phyloP scores from a whole-genome alignment of 169 alveolate species.

The Cyclospora cayetanensis region DNA sequence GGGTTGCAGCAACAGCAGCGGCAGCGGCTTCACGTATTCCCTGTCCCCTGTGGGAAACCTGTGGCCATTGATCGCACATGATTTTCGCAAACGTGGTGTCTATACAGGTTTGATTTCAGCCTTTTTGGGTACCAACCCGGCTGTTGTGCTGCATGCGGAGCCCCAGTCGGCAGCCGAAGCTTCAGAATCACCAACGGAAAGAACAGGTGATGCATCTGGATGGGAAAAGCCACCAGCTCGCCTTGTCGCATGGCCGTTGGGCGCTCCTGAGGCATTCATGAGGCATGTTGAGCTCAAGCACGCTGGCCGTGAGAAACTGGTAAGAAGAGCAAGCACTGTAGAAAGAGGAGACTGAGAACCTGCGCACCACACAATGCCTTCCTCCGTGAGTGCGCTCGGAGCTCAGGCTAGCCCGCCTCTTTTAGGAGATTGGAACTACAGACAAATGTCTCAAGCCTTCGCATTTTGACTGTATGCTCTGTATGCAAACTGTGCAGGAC shows the following conservation, averaged over 20 bases:
- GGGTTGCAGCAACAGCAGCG: too few species aligned
- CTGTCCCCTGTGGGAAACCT: too few species aligned
- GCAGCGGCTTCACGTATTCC: too few species aligned
- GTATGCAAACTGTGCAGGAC: background rate
- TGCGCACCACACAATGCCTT: too few species aligned
- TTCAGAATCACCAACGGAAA: background rate
- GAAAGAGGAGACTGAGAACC: too few species aligned
- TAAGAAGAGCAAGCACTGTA: too few species aligned
- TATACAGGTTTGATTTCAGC: background rate
- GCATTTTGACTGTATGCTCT: background rate
- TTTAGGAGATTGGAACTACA: too few species aligned
- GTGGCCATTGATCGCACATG: too few species aligned
- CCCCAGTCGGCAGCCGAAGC: background rate
- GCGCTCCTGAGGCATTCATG: slow-evolving; percentile 1
- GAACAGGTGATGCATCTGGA: background rate
- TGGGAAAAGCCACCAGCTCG: too few species aligned
- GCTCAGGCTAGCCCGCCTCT: too few species aligned
- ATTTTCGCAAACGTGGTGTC: too few species aligned
- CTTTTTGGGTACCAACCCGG: background rate
- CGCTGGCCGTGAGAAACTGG: background rate
- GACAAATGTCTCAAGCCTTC: background rate
- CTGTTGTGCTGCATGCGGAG: background rate
- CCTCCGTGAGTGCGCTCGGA: too few species aligned
- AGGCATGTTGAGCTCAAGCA: background rate
- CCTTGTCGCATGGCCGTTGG: slow-evolving; percentile 9